Conservation (phyloP, 352 stramenopile species). For the Pythium vanterpoolii region DNA sequence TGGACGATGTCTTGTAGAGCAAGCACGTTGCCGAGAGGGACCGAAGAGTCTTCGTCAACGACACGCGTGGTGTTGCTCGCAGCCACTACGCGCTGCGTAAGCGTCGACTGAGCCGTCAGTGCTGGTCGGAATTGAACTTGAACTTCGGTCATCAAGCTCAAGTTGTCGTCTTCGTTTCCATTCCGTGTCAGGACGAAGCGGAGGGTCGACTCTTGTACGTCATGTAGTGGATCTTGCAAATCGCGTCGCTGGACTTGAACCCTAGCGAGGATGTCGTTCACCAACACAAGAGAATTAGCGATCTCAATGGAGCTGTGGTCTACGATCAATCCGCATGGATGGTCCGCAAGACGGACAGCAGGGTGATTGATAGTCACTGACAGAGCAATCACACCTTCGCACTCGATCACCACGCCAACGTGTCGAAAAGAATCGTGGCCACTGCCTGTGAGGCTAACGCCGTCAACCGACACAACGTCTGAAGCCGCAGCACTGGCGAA, state of each 20-base stretch:
- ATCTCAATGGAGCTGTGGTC: not conserved
- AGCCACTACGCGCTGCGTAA: not conserved
- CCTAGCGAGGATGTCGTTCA: not conserved
- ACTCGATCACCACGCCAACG: conserved; percentile 2
- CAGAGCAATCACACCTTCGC: not conserved
- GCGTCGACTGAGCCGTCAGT: not conserved
- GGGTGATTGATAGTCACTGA: conserved; percentile 3
- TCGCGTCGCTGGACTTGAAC: not conserved
- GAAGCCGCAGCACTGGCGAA: not conserved
- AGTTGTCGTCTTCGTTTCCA: not conserved
- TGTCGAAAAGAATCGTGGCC: not conserved
- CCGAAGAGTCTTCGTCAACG: not conserved
- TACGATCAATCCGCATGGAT: not conserved
- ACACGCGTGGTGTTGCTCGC: not conserved
- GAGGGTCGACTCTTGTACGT: not conserved
- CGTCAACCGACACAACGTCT: not conserved
- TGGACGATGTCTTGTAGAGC: not conserved
- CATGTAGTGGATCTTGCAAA: not conserved
- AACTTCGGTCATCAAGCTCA: not conserved
- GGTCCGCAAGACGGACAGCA: not conserved
- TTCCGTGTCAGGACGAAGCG: not conserved
- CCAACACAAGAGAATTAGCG: not conserved
- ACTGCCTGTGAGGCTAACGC: not conserved
- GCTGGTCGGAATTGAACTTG: conserved; percentile 2
- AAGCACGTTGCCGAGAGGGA: not conserved